Percentiles rank a stretch among this genome's conserved stretches.
These are phyloP conservation scores for Lanmaoa pseudosensibilis DNA, from an alignment of 768 basidiomycete genomes.

Conservation along the genomic window DNA sequence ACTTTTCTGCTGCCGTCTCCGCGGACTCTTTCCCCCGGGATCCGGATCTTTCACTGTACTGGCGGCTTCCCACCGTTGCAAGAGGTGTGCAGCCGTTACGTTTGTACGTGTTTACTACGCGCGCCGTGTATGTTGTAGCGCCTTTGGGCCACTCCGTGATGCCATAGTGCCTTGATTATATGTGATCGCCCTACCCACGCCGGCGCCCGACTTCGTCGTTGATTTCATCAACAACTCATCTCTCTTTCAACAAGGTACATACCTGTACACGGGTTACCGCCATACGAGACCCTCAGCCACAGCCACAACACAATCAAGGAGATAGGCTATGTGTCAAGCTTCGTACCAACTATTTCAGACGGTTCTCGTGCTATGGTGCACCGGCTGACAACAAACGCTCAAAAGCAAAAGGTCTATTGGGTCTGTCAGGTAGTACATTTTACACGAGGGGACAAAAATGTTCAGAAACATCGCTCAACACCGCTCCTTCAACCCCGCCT, in stretches of 20 bases:
- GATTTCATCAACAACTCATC: background rate
- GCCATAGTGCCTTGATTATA: slow-evolving; percentile 2
- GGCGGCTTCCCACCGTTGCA: slow-evolving; percentile 11
- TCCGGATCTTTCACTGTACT: background rate
- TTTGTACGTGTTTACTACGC: slow-evolving; percentile 1
- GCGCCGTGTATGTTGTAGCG: slow-evolving; percentile 1
- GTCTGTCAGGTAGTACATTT: slow-evolving; percentile 27
- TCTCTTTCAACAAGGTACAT: background rate
- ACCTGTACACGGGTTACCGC: background rate
- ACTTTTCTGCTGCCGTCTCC: slow-evolving; percentile 1
- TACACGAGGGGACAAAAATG: slow-evolving; percentile 21
- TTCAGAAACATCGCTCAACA: slow-evolving; percentile 15
- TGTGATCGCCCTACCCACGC: slow-evolving; percentile 4
- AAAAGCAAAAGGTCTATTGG: slow-evolving; percentile 22
- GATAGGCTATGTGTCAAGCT: background rate
- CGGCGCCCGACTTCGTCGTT: background rate
- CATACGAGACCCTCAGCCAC: background rate
- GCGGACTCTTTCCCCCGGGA: slow-evolving; percentile 5
- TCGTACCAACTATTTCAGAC: too few relatives aligned
- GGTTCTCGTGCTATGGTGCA: background rate
- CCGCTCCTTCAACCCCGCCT: slow-evolving; percentile 20
- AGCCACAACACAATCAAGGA: background rate
- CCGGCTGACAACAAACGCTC: background rate
- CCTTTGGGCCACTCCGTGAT: background rate
- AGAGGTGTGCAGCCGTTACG: slow-evolving; percentile 4